Percentiles rank a stretch among this genome's conserved stretches.
phyloP scores from a whole-genome alignment of 768 basidiomycete genomes.

The Boletus pseudo-olivaceus region DNA sequence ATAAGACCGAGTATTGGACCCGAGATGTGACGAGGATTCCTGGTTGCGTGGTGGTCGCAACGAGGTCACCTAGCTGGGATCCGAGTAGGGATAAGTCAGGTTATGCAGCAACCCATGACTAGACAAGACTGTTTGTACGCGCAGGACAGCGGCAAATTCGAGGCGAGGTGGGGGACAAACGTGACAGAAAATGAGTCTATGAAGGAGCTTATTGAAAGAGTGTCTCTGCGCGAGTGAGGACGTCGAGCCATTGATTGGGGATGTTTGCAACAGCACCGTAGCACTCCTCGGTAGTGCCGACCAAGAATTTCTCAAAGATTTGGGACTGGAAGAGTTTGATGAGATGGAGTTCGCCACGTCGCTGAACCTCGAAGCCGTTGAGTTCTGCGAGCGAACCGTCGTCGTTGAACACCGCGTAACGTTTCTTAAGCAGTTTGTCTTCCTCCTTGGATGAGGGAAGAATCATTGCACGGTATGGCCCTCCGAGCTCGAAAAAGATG shows the following conservation, averaged over 20 bases:
- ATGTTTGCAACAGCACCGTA: constrained; percentile 91
- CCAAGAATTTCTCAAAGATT: constrained; percentile 95
- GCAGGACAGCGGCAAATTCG: no score
- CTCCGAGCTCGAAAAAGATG: constrained; percentile 98
- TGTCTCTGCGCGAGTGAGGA: constrained; percentile 81
- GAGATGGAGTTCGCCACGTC: constrained; percentile 93
- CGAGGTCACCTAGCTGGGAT: no score
- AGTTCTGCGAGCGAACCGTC: constrained; percentile 95
- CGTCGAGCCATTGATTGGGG: constrained; percentile 96
- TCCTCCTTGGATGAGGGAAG: constrained; percentile 98
- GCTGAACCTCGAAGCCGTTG: constrained; percentile 98
- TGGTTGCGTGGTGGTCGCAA: no score
- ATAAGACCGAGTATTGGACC: no score
- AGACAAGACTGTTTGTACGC: no score
- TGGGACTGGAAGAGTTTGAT: constrained; percentile 99
- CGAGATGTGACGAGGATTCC: no score
- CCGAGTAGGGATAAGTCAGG: no score
- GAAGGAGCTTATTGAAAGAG: no score
- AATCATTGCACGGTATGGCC: constrained; percentile 99
- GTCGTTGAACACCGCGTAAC: constrained; percentile 98
- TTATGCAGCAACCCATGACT: no score
- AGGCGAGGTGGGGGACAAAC: no score
- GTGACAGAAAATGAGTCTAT: no score
- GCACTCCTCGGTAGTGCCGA: constrained; percentile 92
- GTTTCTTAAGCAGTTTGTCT: constrained; percentile 96